phyloP scores from a whole-genome alignment of 108 stramenopile species.

The Asterionellopsis glacialis region DNA sequence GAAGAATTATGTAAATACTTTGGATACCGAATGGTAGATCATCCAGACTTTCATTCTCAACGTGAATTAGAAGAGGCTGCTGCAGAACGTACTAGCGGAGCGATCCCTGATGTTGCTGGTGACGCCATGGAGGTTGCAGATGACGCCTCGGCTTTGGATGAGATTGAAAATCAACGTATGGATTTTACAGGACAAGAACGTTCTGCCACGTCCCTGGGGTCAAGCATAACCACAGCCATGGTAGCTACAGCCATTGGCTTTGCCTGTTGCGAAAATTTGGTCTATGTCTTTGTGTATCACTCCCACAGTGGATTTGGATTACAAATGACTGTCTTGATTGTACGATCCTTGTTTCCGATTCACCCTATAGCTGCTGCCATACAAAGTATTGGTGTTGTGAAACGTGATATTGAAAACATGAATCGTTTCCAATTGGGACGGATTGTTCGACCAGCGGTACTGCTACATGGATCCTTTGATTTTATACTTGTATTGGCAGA shows the following conservation, averaged over 20 bases:
- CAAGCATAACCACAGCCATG: constrained; percentile 73
- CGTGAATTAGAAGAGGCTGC: constrained; percentile 50
- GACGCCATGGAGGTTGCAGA: not conserved
- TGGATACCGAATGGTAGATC: constrained; percentile 78
- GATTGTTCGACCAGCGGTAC: constrained; percentile 57
- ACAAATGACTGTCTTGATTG: constrained; percentile 63
- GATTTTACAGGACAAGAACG: constrained; percentile 3
- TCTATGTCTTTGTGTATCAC: constrained; percentile 78
- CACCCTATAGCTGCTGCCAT: constrained; percentile 84
- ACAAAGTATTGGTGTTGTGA: constrained; percentile 75
- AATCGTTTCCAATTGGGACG: constrained; percentile 33
- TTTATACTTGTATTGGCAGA: constrained; percentile 70
- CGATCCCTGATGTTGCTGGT: not conserved
- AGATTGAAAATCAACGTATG: not conserved
- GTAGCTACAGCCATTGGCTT: constrained; percentile 77
- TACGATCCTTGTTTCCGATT: constrained; percentile 68
- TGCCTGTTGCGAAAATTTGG: constrained; percentile 79
- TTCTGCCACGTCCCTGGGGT: not conserved
- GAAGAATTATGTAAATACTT: constrained; percentile 84
- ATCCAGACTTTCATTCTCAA: constrained; percentile 72
- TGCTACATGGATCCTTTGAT: constrained; percentile 81
- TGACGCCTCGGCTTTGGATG: not conserved
- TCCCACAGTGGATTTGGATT: constrained; percentile 15
- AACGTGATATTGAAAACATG: constrained; percentile 68
- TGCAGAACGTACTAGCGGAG: not conserved